phyloP scores from a whole-genome alignment of 2,329 filamentous ascomycete genomes.

The Talaromyces albobiverticillius region DNA sequence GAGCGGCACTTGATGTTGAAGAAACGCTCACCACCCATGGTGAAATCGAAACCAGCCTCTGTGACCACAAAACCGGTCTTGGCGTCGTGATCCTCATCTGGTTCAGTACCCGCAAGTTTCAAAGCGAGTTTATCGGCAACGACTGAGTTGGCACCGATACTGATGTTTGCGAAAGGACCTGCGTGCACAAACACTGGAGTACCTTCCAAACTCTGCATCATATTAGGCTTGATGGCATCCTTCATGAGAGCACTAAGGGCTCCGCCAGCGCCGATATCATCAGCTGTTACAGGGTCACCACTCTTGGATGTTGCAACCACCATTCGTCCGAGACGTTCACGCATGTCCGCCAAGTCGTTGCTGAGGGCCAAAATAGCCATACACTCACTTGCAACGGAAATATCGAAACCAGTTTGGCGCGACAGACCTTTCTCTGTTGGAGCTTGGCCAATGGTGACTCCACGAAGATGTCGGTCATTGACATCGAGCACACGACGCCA shows the following conservation, averaged over 20 bases:
- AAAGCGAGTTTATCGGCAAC: conserved; percentile 92
- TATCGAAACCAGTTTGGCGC: conserved; percentile 91
- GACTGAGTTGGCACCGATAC: conserved; percentile 93
- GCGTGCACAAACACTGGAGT: conserved; percentile 98
- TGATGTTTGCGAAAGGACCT: conserved; percentile 97
- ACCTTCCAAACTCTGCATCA: conserved; percentile 97
- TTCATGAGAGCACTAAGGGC: conserved; percentile 93
- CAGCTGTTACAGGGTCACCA: conserved; percentile 91
- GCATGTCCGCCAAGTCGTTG: conserved; percentile 82
- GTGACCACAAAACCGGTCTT: conserved; percentile 94
- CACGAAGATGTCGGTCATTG: conserved; percentile 90
- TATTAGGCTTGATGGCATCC: conserved; percentile 97
- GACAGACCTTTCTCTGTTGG: conserved; percentile 86
- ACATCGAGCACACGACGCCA: conserved; percentile 96
- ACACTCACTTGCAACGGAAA: conserved; percentile 94
- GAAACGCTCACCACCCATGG: conserved; percentile 98
- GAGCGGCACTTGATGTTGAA: conserved; percentile 99
- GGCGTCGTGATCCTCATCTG: conserved; percentile 76
- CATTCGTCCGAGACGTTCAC: conserved; percentile 91
- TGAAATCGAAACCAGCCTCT: conserved; percentile 98
- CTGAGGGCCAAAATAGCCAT: conserved; percentile 97
- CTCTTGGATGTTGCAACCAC: conserved; percentile 82
- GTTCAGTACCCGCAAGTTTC: conserved; percentile 92
- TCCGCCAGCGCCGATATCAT: conserved; percentile 89
- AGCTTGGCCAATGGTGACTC: conserved; percentile 83